phyloP scores from a whole-genome alignment of 1,284 basidiomycete genomes.

The Cutaneotrichosporon mucoides region DNA sequence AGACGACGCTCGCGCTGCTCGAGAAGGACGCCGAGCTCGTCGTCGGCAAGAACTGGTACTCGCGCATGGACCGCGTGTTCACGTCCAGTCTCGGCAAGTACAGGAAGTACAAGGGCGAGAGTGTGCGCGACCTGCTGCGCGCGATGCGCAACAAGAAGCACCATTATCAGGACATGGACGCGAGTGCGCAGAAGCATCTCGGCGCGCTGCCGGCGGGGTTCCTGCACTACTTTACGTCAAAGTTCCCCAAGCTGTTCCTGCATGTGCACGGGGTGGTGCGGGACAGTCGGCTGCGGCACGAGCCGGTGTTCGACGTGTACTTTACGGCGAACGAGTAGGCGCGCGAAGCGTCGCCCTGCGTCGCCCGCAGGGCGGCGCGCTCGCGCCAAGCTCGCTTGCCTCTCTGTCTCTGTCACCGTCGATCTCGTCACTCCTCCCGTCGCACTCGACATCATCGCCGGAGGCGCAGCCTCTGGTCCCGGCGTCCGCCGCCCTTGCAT shows the following conservation, averaged over 20 bases:
- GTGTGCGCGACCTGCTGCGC: constrained; percentile 84
- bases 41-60: constrained; percentile 82
- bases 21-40: constrained; percentile 66
- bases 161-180: constrained; percentile 86
- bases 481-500: background rate
- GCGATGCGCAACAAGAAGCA: constrained; percentile 99
- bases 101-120: constrained; percentile 86
- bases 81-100: constrained; percentile 94
- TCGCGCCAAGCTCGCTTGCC: constrained; percentile 5
- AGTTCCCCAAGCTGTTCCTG: constrained; percentile 86
- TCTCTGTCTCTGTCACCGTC: no score
- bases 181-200: constrained; percentile 77
- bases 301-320: constrained; percentile 81
- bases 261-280: constrained; percentile 80
- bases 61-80: constrained; percentile 79
- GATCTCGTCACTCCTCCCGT: no score
- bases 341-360: background rate
- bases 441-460: no score
- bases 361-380: background rate
- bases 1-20: constrained; percentile 67
- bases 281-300: constrained; percentile 61
- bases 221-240: constrained; percentile 82
- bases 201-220: constrained; percentile 90
- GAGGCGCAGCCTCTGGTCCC: no score
- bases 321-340: constrained; percentile 49